Evolutionary conservation across 2,329 filamentous ascomycete species (phyloP).

Genomic region (Xylaria multiplex): DNA sequence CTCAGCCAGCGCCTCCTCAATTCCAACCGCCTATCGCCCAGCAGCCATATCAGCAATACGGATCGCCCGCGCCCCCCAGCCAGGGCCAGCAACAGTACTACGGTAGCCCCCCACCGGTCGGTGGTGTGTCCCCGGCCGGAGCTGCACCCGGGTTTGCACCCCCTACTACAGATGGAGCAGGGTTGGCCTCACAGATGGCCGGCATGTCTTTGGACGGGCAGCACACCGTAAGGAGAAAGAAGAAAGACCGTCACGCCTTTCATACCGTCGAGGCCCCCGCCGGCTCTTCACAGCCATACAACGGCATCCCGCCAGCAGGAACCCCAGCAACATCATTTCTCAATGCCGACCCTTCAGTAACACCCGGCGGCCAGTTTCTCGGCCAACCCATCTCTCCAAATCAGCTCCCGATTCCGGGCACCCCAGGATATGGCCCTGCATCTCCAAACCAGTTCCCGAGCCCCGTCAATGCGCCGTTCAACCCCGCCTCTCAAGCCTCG

Average conservation of each 20-base stretch:
- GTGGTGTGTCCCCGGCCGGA: constrained; percentile 47
- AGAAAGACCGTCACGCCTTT: constrained; percentile 95
- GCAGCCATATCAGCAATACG: constrained; percentile 65
- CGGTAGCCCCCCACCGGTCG: constrained; percentile 49
- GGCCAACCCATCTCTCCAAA: constrained; percentile 49
- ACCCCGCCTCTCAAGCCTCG: constrained; percentile 54
- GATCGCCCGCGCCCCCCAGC: constrained; percentile 47
- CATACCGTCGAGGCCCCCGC: constrained; percentile 81
- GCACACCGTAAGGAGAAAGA: constrained; percentile 73
- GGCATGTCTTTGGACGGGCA: constrained; percentile 73
- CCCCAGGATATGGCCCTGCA: constrained; percentile 34
- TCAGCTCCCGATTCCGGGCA: constrained; percentile 38
- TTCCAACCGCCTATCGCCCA: constrained; percentile 66
- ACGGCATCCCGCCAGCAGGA: constrained; percentile 70
- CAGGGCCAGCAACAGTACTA: constrained; percentile 54
- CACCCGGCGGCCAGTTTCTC: constrained; percentile 58
- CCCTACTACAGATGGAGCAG: constrained; percentile 56
- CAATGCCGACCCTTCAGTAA: constrained; percentile 62
- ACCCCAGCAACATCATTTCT: constrained; percentile 67
- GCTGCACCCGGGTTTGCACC: constrained; percentile 50
- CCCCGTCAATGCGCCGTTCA: constrained; percentile 64
- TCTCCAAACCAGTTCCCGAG: constrained; percentile 71
- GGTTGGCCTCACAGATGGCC: constrained; percentile 78
- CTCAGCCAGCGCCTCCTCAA: constrained; percentile 62
- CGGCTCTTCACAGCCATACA: constrained; percentile 74